phyloP scores from a whole-genome alignment of 139 green algal species.

The Pleodorina starrii region DNA sequence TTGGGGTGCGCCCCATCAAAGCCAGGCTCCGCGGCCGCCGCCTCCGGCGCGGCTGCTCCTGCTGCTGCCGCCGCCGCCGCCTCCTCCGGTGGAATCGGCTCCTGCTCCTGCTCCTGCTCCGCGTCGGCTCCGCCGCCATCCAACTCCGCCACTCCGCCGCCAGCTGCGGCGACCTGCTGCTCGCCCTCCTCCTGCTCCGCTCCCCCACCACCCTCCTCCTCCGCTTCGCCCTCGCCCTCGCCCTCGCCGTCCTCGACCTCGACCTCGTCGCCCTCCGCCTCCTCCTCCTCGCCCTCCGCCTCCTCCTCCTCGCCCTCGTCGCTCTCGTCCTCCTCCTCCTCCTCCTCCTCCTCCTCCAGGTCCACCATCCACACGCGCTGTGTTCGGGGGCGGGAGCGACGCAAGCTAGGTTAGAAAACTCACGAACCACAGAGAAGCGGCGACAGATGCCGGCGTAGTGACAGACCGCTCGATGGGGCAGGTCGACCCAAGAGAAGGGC shows the following conservation, averaged over 20 bases:
- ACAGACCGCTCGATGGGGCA: no score
- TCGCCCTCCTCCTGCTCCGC: background rate
- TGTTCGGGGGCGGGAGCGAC: background rate
- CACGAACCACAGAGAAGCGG: no score
- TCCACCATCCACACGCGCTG: constrained; percentile 19
- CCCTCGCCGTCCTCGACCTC: background rate
- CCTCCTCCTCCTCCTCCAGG: background rate
- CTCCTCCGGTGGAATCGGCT: background rate
- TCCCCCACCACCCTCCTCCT: background rate
- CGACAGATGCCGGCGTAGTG: no score
- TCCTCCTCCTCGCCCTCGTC: background rate
- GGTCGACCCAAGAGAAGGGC: no score
- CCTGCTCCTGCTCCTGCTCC: background rate
- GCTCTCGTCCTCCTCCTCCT: background rate
- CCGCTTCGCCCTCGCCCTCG: background rate
- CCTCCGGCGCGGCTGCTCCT: background rate
- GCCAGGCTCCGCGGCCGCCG: background rate
- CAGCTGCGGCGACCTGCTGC: background rate
- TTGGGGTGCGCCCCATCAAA: background rate
- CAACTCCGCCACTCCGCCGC: background rate
- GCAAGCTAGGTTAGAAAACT: no score
- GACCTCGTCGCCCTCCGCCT: background rate
- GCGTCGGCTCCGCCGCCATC: background rate
- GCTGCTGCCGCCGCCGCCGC: background rate
- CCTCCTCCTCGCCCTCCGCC: background rate